phyloP scores from a whole-genome alignment of 2,329 filamentous ascomycete genomes.

The Trichoderma semiorbis region DNA sequence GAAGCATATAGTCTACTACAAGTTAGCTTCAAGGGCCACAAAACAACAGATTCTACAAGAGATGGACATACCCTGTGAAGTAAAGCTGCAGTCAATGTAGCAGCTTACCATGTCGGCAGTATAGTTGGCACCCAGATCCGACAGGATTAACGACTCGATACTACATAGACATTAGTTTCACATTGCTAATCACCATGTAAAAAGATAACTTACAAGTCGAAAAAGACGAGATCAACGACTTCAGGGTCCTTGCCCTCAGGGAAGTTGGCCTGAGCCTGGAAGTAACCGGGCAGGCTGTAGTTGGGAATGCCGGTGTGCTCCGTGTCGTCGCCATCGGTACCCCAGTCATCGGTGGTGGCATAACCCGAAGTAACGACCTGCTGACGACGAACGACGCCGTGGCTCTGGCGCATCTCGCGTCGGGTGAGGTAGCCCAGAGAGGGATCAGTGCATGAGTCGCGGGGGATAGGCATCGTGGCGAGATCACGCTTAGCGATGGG shows the following conservation, averaged over 20 bases:
- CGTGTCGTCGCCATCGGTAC: slow-evolving; percentile 54
- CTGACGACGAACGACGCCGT: slow-evolving; percentile 47
- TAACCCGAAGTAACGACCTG: slow-evolving; percentile 48
- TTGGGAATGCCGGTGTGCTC: slow-evolving; percentile 45
- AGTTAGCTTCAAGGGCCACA: background rate
- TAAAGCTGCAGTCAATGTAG: slow-evolving; percentile 40
- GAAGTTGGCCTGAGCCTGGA: slow-evolving; percentile 48
- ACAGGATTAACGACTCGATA: slow-evolving; percentile 37
- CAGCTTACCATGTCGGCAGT: slow-evolving; percentile 34
- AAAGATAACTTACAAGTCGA: slow-evolving; percentile 44
- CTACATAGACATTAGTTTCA: slow-evolving; percentile 20
- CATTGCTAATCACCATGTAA: background rate
- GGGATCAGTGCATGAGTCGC: slow-evolving; percentile 49
- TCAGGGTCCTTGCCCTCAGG: slow-evolving; percentile 41
- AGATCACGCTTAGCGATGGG: slow-evolving; percentile 35
- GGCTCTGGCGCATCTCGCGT: slow-evolving; percentile 27
- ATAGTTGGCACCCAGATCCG: slow-evolving; percentile 36
- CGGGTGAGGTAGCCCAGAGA: slow-evolving; percentile 27
- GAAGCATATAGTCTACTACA: slow-evolving; percentile 34
- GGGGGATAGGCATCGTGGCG: slow-evolving; percentile 34
- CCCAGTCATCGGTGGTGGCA: slow-evolving; percentile 55
- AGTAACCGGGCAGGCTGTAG: slow-evolving; percentile 47
- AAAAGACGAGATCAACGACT: slow-evolving; percentile 51
- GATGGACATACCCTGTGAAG: slow-evolving; percentile 29
- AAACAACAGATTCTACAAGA: background rate